These are phyloP conservation scores for Entomortierella lignicola DNA, from an alignment of 192 early-diverging fungal genomes.

Conservation along the genomic window DNA sequence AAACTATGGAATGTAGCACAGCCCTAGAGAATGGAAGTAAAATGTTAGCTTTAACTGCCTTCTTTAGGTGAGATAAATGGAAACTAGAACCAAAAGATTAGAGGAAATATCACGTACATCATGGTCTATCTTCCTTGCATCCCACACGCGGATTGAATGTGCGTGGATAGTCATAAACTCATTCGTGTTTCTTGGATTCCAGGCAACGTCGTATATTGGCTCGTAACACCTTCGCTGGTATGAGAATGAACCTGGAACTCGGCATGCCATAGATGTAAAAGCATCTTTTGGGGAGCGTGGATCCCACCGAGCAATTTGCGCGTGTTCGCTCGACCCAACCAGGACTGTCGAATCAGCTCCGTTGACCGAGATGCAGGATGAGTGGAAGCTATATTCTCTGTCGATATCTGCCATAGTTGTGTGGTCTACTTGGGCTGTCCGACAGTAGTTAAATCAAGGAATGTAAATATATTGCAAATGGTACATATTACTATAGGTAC, in stretches of 20 bases:
- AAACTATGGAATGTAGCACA: constrained; percentile 20
- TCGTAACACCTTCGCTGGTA: not conserved
- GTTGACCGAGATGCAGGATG: constrained; percentile 26
- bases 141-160: constrained; percentile 27
- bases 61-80: no score
- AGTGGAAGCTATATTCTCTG: not conserved
- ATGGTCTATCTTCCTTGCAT: constrained; percentile 25
- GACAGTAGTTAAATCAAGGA: not conserved
- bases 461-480: no score
- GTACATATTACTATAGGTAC: no score
- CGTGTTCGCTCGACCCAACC: constrained; percentile 17
- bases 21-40: not conserved
- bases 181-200: constrained; percentile 28
- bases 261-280: constrained; percentile 11
- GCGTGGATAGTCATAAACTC: constrained; percentile 35
- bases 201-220: constrained; percentile 19
- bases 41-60: no score
- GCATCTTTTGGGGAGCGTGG: constrained; percentile 5
- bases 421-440: not conserved
- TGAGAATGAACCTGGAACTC: not conserved
- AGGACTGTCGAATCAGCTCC: constrained; percentile 22
- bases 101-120: constrained; percentile 17
- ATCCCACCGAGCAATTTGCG: constrained; percentile 36
- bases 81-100: no score
- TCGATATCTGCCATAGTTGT: constrained; percentile 4